Evolutionary conservation across 2,329 filamentous ascomycete genomes (phyloP).

Genomic region (Trichophaea hybrida): DNA sequence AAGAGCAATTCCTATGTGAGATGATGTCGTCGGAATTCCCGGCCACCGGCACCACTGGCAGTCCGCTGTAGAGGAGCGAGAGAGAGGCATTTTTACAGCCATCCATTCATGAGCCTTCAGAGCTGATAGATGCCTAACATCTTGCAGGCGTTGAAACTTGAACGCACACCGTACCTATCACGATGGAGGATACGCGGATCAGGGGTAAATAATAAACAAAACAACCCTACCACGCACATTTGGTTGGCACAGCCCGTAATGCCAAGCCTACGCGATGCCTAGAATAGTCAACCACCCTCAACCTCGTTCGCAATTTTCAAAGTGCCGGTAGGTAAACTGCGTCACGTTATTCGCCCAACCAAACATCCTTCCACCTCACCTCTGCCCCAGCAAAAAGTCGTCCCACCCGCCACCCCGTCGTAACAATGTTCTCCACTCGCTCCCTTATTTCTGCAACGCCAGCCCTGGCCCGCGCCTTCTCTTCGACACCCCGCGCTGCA

Average conservation of each 20-base stretch:
- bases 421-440: slow-evolving; percentile 1
- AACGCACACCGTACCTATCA: background rate
- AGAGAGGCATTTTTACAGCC: background rate
- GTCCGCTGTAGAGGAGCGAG: no score
- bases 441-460: slow-evolving; percentile 23
- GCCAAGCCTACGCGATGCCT: background rate
- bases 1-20: no score
- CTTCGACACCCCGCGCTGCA: slow-evolving; percentile 42
- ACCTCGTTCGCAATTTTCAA: background rate
- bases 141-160: background rate
- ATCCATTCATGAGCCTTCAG: background rate
- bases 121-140: background rate
- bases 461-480: slow-evolving; percentile 53
- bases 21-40: no score
- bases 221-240: background rate
- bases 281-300: background rate
- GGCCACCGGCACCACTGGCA: no score
- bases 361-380: background rate
- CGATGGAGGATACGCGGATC: background rate
- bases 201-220: background rate
- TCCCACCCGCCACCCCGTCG: background rate
- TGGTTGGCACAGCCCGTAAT: background rate
- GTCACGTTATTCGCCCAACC: background rate
- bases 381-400: background rate
- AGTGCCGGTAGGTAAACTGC: background rate